phyloP scores from a whole-genome alignment of 176 grass and related monocot species.

The Aegilops tauschii region DNA sequence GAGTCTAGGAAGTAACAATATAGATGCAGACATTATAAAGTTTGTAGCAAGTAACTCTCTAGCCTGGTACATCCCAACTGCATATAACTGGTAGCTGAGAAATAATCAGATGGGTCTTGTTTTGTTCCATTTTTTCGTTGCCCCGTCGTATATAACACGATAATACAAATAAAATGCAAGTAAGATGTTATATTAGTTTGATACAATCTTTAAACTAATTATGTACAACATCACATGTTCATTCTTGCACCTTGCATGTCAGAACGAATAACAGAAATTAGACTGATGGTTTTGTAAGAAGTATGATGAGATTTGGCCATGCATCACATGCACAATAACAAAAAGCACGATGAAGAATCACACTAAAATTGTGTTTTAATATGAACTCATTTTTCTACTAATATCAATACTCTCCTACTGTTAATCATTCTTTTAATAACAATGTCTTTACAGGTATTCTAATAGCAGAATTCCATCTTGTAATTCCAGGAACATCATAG shows the following conservation, averaged over 20 bases:
- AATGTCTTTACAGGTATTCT: neutral
- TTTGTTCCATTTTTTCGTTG: neutral
- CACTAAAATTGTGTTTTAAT: neutral
- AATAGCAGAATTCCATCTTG: neutral
- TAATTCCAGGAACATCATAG: conserved; percentile 60
- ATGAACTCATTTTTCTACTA: neutral
- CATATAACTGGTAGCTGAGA: neutral
- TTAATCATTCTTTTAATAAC: conserved; percentile 9
- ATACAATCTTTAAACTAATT: neutral
- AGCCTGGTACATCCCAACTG: neutral
- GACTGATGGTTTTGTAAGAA: neutral
- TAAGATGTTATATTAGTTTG: neutral
- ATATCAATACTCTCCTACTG: neutral
- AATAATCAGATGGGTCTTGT: neutral
- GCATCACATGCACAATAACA: neutral
- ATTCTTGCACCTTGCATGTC: neutral
- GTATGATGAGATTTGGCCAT: neutral
- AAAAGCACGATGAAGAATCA: neutral
- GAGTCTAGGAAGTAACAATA: too few relatives aligned
- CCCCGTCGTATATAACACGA: neutral
- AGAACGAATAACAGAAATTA: neutral
- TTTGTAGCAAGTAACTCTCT: too few relatives aligned
- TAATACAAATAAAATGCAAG: neutral
- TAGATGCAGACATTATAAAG: too few relatives aligned
- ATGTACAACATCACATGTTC: neutral